phyloP scores from a whole-genome alignment of 306 rosid genomes.

The Gleditsia sinensis region DNA sequence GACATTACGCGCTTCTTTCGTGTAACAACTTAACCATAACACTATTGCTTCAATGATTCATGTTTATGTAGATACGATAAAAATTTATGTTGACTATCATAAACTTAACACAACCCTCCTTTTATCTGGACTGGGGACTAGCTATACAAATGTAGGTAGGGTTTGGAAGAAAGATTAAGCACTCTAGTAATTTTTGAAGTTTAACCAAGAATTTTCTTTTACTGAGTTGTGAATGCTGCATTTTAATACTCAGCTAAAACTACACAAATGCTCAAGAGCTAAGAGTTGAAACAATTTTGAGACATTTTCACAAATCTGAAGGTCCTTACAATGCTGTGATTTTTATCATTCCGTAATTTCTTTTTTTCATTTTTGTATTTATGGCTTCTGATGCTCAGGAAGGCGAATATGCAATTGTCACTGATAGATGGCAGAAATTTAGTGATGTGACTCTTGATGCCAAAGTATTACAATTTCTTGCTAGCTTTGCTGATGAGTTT shows the following conservation, averaged over 20 bases:
- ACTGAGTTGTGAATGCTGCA: neutral
- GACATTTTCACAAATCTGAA: neutral
- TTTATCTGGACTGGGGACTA: no score
- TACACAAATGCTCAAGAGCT: constrained; percentile 13
- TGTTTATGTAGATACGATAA: no score
- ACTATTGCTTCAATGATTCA: no score
- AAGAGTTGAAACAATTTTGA: constrained; percentile 3
- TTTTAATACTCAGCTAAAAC: constrained; percentile 16
- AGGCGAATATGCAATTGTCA: constrained; percentile 85
- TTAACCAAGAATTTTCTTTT: neutral
- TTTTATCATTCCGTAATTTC: constrained; percentile 16
- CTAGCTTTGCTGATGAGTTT: constrained; percentile 87
- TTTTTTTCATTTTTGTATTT: constrained; percentile 26
- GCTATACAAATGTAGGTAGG: no score
- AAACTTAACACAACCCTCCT: no score
- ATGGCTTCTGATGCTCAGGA: constrained; percentile 54
- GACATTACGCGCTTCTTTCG: no score
- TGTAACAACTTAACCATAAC: no score
- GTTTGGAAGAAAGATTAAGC: neutral
- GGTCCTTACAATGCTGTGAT: neutral
- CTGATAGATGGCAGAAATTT: constrained; percentile 97
- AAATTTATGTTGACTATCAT: no score
- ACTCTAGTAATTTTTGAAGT: neutral
- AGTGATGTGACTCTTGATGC: constrained; percentile 72
- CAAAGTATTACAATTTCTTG: constrained; percentile 69